Evolutionary conservation across 1,284 basidiomycete genomes (phyloP), one percentile per base, ranked within the genome.

Genomic region (Naganishia albida): DNA sequence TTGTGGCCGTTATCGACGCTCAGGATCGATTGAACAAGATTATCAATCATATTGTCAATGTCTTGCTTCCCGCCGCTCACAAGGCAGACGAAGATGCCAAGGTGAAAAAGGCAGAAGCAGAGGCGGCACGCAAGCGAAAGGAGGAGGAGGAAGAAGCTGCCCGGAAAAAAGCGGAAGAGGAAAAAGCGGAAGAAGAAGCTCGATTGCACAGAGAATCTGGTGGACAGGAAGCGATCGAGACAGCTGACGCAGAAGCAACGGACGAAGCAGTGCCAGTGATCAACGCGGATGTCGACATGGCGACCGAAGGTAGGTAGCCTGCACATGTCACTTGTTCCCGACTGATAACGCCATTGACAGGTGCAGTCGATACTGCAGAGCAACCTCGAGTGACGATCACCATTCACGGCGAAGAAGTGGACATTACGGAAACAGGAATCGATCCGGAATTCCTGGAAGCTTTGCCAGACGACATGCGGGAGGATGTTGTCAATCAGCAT

Each of bases 341-440:
- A 10, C 34, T 34, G 10, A 34, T 38, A 30, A 48, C 46, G n/a
- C 2, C 25, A 18, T 26, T 1, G 20, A 20, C 20, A 68, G 63
- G 48, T 30, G n/a, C 39, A 30, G 49, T 56, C 23, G 66, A 63
- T 12, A 43, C 40, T 20, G 69, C 69, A 20, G 69, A 76, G 26
- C 72, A 78, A 8, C 83, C 86, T 63, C 83, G 93, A 44, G 83
- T 94, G 15, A 91, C 89, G 1, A 89, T 98, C 73, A 84, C 85
- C 77, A 91, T 99, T 66, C 89, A 94, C 76, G 96, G 95, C 54
- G 89, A 86, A 68, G 84, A 88, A n/a, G 91, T 99, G 34, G 96
- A 99, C 76, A 99, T 99, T 74, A 99, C 96, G 10, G 93, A 98
- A 73, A 95, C 93, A 16, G 96, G 96, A 8, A 98, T 99, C 73